Evolutionary conservation across 2,329 filamentous ascomycete genomes (phyloP).

Genomic region (Colletotrichum acutatum): DNA sequence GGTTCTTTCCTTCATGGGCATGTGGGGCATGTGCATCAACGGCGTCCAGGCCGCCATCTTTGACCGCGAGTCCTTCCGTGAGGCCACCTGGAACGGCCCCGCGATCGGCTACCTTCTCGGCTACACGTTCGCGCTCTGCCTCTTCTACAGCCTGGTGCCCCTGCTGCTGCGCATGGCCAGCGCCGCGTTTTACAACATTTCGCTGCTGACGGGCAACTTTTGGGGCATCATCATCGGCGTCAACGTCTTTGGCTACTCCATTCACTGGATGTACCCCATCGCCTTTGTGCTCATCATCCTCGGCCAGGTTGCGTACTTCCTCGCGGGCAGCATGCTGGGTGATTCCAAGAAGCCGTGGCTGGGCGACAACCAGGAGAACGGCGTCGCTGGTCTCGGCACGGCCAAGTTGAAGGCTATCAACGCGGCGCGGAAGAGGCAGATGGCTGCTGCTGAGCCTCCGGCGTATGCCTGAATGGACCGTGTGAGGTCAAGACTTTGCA

Average conservation of each 20-base stretch:
- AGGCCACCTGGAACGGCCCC: slow-evolving; percentile 71
- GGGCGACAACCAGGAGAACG: slow-evolving; percentile 84
- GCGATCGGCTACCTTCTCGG: slow-evolving; percentile 88
- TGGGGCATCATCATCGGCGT: slow-evolving; percentile 96
- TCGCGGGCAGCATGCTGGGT: slow-evolving; percentile 82
- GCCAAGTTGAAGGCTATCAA: slow-evolving; percentile 81
- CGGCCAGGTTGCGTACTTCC: slow-evolving; percentile 88
- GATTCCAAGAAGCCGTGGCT: slow-evolving; percentile 97
- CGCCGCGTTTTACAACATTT: slow-evolving; percentile 97
- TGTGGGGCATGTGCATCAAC: slow-evolving; percentile 92
- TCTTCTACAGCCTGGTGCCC: slow-evolving; percentile 91
- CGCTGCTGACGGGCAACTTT: slow-evolving; percentile 92
- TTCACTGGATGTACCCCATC: slow-evolving; percentile 95
- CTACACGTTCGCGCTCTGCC: slow-evolving; percentile 82
- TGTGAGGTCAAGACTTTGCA: not conserved
- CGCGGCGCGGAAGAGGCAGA: slow-evolving; percentile 57
- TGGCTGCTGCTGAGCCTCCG: not conserved
- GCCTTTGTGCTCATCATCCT: slow-evolving; percentile 93
- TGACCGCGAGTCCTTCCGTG: slow-evolving; percentile 78
- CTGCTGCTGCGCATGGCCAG: slow-evolving; percentile 89
- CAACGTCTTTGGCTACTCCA: slow-evolving; percentile 80
- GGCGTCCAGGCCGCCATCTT: slow-evolving; percentile 92
- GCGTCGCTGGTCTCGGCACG: slow-evolving; percentile 84
- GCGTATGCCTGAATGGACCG: not conserved
- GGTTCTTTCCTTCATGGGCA: slow-evolving; percentile 88